phyloP scores from a whole-genome alignment of 73 alveolate genomes.

The Paramecium pentaurelia region DNA sequence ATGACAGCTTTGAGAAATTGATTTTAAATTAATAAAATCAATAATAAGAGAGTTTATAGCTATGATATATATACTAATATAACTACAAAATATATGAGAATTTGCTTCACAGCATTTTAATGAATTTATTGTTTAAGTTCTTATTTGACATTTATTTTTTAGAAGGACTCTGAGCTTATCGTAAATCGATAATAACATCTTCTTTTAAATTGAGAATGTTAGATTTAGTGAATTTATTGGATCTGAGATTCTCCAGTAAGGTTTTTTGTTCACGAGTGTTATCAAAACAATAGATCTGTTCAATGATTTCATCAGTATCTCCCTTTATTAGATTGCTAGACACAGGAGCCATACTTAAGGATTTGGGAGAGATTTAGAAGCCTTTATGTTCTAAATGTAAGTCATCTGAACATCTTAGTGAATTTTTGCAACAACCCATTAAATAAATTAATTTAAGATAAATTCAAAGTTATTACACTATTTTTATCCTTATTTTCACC shows the following conservation, averaged over 20 bases:
- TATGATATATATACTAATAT: neutral
- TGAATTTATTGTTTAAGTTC: neutral
- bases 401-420: neutral
- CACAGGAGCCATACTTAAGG: neutral
- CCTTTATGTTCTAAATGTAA: neutral
- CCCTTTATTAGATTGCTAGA: neutral
- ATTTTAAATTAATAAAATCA: slow-evolving; percentile 1
- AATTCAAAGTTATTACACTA: neutral
- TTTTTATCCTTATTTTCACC: neutral
- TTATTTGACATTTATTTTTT: neutral
- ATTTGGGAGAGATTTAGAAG: neutral
- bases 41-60: neutral
- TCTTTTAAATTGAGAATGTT: neutral
- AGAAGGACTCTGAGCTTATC: neutral
- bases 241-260: neutral
- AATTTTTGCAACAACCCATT: slow-evolving; percentile 28
- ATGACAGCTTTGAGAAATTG: neutral
- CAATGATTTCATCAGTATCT: neutral
- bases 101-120: neutral
- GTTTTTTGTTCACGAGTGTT: neutral
- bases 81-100: neutral
- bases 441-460: neutral
- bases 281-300: neutral
- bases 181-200: neutral
- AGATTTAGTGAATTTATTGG: neutral